Evolutionary conservation across 768 basidiomycete genomes (phyloP).

Genomic region (Leccinum imitatum): DNA sequence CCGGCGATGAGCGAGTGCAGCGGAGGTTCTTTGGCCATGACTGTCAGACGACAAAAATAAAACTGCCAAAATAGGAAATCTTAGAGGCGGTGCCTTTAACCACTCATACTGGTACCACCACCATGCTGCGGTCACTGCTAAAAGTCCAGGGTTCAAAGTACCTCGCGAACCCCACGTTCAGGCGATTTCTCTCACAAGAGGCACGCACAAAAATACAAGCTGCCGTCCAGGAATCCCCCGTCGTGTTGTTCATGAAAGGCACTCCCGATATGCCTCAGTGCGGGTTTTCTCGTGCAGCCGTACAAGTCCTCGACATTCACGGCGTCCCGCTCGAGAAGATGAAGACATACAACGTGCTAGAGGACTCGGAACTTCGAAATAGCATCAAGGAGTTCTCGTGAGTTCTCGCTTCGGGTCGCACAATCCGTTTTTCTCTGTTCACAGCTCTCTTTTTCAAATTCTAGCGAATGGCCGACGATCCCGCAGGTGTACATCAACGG

Average conservation of each 20-base stretch:
- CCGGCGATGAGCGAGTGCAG: constrained; percentile 88
- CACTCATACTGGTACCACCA: neutral
- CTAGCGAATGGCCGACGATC: constrained; percentile 96
- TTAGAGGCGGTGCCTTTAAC: neutral
- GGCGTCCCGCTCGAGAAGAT: constrained; percentile 79
- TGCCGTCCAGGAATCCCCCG: constrained; percentile 71
- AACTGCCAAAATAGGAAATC: neutral
- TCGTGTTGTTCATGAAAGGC: constrained; percentile 99
- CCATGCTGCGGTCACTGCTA: neutral
- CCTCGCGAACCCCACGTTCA: constrained; percentile 11
- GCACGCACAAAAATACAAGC: constrained; percentile 62
- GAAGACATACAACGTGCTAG: constrained; percentile 87
- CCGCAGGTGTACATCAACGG: constrained; percentile 94
- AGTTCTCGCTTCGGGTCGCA: constrained; percentile 35
- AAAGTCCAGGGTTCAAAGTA: neutral
- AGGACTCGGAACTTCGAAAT: constrained; percentile 76
- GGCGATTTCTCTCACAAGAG: constrained; percentile 62
- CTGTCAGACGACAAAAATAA: neutral
- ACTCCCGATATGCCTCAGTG: constrained; percentile 84
- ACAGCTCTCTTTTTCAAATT: neutral
- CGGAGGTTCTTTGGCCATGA: constrained; percentile 65
- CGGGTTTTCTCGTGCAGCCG: constrained; percentile 92
- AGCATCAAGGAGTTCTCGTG: constrained; percentile 97
- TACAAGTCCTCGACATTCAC: constrained; percentile 86
- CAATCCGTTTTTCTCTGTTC: neutral